These are phyloP conservation scores for Backusella luteola DNA, from an alignment of 192 early-diverging fungal genomes.

Conservation along the genomic window DNA sequence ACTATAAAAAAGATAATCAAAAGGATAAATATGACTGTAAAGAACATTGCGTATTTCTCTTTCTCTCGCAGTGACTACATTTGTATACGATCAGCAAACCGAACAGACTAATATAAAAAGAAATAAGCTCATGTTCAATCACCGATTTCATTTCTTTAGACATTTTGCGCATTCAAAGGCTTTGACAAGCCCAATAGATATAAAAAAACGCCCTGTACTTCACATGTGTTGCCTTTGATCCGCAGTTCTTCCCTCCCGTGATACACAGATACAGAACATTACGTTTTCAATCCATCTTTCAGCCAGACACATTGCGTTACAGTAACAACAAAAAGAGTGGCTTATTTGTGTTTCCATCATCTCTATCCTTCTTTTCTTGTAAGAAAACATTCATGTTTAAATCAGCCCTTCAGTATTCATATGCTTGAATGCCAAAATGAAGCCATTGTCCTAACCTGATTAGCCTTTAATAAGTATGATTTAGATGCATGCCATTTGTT, in stretches of 20 bases:
- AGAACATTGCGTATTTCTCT: background rate
- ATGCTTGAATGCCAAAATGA: background rate
- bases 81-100: background rate
- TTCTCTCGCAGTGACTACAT: background rate
- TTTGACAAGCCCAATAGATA: background rate
- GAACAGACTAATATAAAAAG: background rate
- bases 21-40: background rate
- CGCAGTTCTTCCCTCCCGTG: background rate
- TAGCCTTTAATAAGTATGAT: background rate
- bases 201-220: background rate
- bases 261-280: background rate
- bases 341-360: background rate
- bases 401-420: background rate
- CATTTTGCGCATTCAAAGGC: background rate
- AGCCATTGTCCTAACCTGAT: background rate
- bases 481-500: background rate
- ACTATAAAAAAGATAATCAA: background rate
- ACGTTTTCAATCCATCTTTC: background rate
- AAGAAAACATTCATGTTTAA: background rate
- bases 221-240: background rate
- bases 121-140: background rate
- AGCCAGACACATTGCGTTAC: background rate
- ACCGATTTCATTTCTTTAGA: background rate
- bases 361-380: background rate
- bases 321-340: background rate